Percentiles rank a stretch among this genome's conserved stretches.
These are phyloP conservation scores for Tanacetum coccineum DNA, from an alignment of 129 eudicot species.

Conservation along the genomic window DNA sequence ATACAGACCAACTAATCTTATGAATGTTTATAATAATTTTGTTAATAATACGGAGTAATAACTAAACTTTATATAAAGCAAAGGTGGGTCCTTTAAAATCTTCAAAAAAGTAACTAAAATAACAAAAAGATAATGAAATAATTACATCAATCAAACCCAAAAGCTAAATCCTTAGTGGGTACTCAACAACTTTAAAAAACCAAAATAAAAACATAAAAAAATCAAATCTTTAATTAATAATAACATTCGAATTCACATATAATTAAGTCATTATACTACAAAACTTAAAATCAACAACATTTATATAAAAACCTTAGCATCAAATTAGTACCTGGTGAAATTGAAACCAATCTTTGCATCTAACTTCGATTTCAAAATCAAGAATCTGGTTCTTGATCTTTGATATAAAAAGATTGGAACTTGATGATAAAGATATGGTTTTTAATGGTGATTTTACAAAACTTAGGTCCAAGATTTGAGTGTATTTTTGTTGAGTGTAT, in stretches of 20 bases:
- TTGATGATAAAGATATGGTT: constrained; percentile 17
- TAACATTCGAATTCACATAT: neutral
- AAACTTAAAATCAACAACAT: constrained; percentile 8
- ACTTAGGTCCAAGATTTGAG: constrained; percentile 1
- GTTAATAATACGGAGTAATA: neutral
- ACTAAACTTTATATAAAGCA: too few species aligned
- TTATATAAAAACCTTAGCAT: neutral
- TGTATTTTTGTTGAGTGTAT: constrained; percentile 23
- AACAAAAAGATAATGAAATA: neutral
- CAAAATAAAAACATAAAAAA: neutral
- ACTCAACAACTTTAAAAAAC: neutral
- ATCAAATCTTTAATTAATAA: too few species aligned
- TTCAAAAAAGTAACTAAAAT: neutral
- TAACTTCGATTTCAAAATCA: constrained; percentile 3
- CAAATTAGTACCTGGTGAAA: constrained; percentile 22
- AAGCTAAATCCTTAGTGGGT: neutral
- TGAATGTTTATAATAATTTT: neutral
- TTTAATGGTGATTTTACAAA: constrained; percentile 5
- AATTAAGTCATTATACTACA: constrained; percentile 9
- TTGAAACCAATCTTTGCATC: constrained; percentile 10
- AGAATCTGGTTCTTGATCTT: constrained; percentile 4
- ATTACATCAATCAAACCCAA: neutral
- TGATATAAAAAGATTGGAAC: constrained; percentile 17
- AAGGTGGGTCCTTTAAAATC: too few species aligned
- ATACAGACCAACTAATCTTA: too few species aligned